phyloP scores from a whole-genome alignment of 176 grass and related monocot genomes.

The Bonia amplexicaulis region DNA sequence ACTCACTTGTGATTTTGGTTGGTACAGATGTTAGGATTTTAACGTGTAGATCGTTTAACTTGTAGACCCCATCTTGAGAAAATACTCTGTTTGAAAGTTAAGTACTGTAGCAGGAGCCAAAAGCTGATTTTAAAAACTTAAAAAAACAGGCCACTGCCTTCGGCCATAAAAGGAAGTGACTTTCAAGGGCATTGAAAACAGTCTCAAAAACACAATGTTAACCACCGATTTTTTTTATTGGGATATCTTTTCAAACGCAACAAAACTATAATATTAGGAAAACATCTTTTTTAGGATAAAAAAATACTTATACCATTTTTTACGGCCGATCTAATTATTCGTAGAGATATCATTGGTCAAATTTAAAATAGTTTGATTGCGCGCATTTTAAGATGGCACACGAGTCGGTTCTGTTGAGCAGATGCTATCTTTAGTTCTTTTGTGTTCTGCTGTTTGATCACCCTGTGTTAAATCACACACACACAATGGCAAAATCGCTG shows the following conservation, averaged over 20 bases:
- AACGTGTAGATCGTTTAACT: too few species aligned
- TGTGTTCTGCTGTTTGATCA: too few species aligned
- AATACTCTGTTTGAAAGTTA: too few species aligned
- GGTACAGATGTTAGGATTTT: too few species aligned
- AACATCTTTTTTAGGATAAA: not conserved
- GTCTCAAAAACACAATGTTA: not conserved
- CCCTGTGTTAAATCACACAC: too few species aligned
- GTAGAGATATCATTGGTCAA: not conserved
- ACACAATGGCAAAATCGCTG: too few species aligned
- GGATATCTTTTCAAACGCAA: not conserved
- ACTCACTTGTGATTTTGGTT: too few species aligned
- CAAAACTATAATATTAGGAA: not conserved
- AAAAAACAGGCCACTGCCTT: too few species aligned
- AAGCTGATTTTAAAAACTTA: too few species aligned
- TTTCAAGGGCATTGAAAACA: not conserved
- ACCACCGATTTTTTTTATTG: not conserved
- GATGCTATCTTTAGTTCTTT: not conserved
- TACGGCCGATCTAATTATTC: not conserved
- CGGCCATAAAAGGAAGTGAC: not conserved
- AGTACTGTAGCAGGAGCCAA: too few species aligned
- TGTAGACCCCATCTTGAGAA: too few species aligned
- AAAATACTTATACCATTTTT: not conserved
- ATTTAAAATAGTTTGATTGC: not conserved
- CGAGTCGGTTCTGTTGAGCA: not conserved
- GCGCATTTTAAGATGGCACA: not conserved